Percentiles rank a stretch among this genome's conserved stretches.
Conservation (phyloP, 2,329 filamentous ascomycete species). For the Ceratocystis lukuohia region DNA sequence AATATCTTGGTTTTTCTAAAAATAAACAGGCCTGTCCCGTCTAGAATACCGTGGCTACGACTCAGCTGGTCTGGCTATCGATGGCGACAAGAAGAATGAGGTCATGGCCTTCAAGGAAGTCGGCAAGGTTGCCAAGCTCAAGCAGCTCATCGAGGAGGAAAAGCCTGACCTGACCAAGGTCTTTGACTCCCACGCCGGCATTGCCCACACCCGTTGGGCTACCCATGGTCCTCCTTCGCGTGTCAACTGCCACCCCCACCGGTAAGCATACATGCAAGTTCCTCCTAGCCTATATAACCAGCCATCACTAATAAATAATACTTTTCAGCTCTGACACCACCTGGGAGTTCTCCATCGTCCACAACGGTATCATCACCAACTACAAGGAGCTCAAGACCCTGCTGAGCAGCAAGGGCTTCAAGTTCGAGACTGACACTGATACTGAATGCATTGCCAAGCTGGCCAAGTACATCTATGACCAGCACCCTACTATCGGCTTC, state of each 20-base stretch:
- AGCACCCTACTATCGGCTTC: slow-evolving; percentile 88
- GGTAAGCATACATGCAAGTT: slow-evolving; percentile 42
- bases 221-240: slow-evolving; percentile 92
- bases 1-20: neutral
- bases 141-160: slow-evolving; percentile 74
- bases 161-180: slow-evolving; percentile 78
- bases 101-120: slow-evolving; percentile 98
- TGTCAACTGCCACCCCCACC: slow-evolving; percentile 94
- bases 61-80: slow-evolving; percentile 86
- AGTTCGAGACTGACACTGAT: slow-evolving; percentile 97
- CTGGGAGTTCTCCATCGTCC: slow-evolving; percentile 95
- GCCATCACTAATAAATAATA: neutral
- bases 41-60: slow-evolving; percentile 99
- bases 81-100: slow-evolving; percentile 98
- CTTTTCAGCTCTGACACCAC: slow-evolving; percentile 64
- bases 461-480: slow-evolving; percentile 93
- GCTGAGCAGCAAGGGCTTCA: slow-evolving; percentile 86
- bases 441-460: slow-evolving; percentile 99
- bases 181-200: slow-evolving; percentile 96
- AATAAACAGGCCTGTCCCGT: slow-evolving; percentile 61
- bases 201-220: slow-evolving; percentile 97
- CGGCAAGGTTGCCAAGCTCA: slow-evolving; percentile 95
- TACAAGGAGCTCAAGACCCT: slow-evolving; percentile 98
- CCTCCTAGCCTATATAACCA: neutral
- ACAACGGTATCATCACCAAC: slow-evolving; percentile 99